Percentiles rank a stretch among this genome's conserved stretches.
phyloP scores from a whole-genome alignment of 148 eudicot species.

The Rhododendron kiyosumense region DNA sequence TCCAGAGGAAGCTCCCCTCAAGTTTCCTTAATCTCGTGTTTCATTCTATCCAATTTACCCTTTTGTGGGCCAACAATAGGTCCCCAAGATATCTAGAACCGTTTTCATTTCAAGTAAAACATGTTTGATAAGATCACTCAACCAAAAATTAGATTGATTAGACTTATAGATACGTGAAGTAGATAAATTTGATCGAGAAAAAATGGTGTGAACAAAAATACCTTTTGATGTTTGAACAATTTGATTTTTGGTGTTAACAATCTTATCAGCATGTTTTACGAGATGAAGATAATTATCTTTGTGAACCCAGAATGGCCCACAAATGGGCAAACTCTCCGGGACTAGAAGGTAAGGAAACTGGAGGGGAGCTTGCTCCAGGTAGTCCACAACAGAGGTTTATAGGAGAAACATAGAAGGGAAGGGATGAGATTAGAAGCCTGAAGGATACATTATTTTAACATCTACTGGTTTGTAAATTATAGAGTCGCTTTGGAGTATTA shows the following conservation, averaged over 20 bases:
- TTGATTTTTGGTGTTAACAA: background rate
- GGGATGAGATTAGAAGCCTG: background rate
- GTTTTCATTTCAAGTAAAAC: background rate
- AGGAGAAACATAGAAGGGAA: background rate
- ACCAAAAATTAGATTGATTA: background rate
- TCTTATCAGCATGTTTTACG: background rate
- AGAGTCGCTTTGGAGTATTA: background rate
- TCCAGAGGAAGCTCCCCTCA: background rate
- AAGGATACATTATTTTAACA: background rate
- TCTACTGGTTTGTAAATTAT: background rate
- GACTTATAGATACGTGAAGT: background rate
- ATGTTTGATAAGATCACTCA: background rate
- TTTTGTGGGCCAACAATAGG: background rate
- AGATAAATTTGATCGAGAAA: background rate
- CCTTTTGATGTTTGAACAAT: background rate
- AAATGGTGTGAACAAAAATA: too few relatives aligned
- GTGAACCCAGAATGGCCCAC: background rate
- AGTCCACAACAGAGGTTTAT: background rate
- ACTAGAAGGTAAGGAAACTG: background rate
- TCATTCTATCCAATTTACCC: background rate
- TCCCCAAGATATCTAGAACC: background rate
- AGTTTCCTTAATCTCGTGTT: background rate
- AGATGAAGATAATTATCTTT: background rate
- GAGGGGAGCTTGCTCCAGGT: background rate
- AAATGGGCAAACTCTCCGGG: background rate